phyloP scores from a whole-genome alignment of 257 asterid genomes.

The Ehretia macrophylla region DNA sequence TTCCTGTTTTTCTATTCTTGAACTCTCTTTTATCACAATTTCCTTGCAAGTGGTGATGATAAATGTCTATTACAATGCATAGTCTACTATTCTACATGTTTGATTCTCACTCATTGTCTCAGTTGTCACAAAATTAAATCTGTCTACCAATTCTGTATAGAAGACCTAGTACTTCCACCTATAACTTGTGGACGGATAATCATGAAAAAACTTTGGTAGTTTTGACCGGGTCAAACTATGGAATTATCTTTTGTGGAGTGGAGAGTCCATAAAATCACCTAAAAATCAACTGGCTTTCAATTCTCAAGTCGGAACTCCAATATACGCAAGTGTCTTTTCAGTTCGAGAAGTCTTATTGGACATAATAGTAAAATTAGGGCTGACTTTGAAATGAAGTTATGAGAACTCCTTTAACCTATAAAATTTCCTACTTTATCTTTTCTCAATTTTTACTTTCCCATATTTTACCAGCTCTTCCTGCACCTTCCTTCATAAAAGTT shows the following conservation, averaged over 20 bases:
- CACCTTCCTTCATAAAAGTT: not conserved
- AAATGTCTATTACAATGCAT: too few species aligned
- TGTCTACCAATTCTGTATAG: not conserved
- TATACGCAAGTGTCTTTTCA: not conserved
- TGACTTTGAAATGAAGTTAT: not conserved
- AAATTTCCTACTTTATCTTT: not conserved
- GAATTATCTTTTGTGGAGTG: not conserved
- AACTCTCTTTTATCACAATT: too few species aligned
- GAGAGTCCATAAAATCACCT: too few species aligned
- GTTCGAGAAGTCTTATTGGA: not conserved
- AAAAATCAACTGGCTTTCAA: not conserved
- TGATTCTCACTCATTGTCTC: not conserved
- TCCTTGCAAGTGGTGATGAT: too few species aligned
- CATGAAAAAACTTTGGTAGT: not conserved
- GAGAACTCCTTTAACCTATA: not conserved
- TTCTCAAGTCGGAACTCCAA: not conserved
- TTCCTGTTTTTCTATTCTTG: too few species aligned
- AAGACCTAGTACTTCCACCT: not conserved
- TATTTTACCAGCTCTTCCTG: not conserved
- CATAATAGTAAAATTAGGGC: not conserved
- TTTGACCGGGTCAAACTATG: not conserved
- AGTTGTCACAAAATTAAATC: not conserved
- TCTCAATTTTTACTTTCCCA: not conserved
- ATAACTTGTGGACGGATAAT: not conserved
- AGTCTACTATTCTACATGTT: too few species aligned